phyloP scores from a whole-genome alignment of 257 asterid species.

The Primulina eburnea region DNA sequence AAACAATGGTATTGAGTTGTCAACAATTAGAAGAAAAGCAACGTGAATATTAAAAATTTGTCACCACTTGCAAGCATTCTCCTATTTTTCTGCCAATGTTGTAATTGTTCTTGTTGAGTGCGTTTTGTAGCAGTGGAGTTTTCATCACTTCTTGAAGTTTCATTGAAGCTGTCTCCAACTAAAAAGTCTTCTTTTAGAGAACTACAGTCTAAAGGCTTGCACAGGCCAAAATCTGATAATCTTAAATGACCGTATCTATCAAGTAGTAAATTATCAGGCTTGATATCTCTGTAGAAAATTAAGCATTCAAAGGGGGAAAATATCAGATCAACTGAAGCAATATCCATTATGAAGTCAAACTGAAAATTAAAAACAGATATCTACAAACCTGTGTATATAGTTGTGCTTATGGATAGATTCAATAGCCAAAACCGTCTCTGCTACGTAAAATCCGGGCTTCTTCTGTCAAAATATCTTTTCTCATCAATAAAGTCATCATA shows the following conservation, averaged over 20 bases:
- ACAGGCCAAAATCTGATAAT: constrained; percentile 93
- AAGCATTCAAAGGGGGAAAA: constrained; percentile 11
- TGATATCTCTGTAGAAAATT: constrained; percentile 72
- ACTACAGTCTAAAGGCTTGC: constrained; percentile 96
- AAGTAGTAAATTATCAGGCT: constrained; percentile 94
- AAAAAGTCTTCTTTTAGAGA: constrained; percentile 78
- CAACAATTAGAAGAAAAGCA: constrained; percentile 24
- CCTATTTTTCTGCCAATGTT: constrained; percentile 97
- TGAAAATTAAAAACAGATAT: constrained; percentile 28
- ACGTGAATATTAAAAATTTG: constrained; percentile 4
- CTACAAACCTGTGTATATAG: constrained; percentile 76
- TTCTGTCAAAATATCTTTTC: constrained; percentile 80
- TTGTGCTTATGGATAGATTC: constrained; percentile 90
- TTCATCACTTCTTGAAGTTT: constrained; percentile 47
- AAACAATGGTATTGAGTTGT: constrained; percentile 15
- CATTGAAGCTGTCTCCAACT: constrained; percentile 50
- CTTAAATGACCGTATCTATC: constrained; percentile 89
- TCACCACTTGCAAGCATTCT: constrained; percentile 76
- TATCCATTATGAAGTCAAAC: constrained; percentile 18
- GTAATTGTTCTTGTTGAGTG: constrained; percentile 92
- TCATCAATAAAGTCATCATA: constrained; percentile 92
- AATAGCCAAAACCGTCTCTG: constrained; percentile 87
- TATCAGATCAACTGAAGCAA: constrained; percentile 32
- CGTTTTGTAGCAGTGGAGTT: constrained; percentile 64
- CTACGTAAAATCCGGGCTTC: constrained; percentile 84